Percentiles rank a stretch among this genome's conserved stretches.
Conservation (phyloP, 2,329 filamentous ascomycete species). For the Mycosphaerella sp. region DNA sequence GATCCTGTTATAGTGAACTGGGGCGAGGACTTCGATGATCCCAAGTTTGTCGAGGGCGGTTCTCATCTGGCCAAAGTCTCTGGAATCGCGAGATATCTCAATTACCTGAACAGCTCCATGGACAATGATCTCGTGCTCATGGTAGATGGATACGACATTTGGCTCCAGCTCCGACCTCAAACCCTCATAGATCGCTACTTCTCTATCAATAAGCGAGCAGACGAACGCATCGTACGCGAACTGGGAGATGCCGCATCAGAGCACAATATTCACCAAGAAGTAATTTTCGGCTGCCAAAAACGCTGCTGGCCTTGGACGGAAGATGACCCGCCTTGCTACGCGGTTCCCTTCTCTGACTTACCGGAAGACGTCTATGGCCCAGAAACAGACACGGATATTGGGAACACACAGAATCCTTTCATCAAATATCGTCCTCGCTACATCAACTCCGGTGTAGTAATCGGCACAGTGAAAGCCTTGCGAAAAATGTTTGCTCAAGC, state of each 20-base stretch:
- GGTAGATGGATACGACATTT: conserved; percentile 57
- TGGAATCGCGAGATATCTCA: conserved; percentile 25
- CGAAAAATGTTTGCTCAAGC: conserved; percentile 29
- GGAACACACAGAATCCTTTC: conserved; percentile 32
- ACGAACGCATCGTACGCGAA: conserved; percentile 44
- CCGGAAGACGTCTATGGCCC: conserved; percentile 46
- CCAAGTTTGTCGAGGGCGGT: conserved; percentile 30
- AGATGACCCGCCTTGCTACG: conserved; percentile 47
- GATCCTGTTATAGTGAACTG: conserved; percentile 26
- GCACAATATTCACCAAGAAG: conserved; percentile 45
- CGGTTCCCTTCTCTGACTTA: conserved; percentile 48
- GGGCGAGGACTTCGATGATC: conserved; percentile 15
- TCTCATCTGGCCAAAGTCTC: conserved; percentile 29
- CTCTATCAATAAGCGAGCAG: conserved; percentile 37
- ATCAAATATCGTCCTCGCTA: conserved; percentile 42
- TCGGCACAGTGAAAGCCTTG: conserved; percentile 27
- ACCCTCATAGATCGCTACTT: conserved; percentile 47
- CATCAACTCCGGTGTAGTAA: conserved; percentile 25
- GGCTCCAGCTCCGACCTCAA: conserved; percentile 60
- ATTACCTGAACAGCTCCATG: conserved; percentile 11
- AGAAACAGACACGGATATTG: conserved; percentile 45
- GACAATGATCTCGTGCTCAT: conserved; percentile 55
- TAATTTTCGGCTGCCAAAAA: conserved; percentile 53
- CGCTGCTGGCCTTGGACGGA: conserved; percentile 42
- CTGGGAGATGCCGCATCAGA: conserved; percentile 17